phyloP scores from a whole-genome alignment of 1,139 yeast species.

The Saccharomyces pastorianus region DNA sequence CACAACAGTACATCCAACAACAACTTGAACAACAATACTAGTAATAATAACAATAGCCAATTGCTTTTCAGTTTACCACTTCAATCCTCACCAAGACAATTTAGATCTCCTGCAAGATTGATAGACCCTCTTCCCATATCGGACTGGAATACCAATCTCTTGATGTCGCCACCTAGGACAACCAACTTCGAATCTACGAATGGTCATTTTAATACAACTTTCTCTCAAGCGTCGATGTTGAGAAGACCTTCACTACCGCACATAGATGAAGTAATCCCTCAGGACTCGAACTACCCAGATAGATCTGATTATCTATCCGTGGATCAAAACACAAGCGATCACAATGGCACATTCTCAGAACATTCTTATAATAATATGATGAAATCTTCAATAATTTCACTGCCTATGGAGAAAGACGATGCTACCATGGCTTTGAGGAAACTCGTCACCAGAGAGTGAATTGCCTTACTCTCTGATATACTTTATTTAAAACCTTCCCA shows the following conservation, averaged over 20 bases:
- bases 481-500: neutral
- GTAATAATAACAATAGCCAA: neutral
- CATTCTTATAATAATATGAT: neutral
- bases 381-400: neutral
- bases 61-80: neutral
- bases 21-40: neutral
- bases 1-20: neutral
- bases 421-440: conserved; percentile 27
- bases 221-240: neutral
- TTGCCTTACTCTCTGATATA: neutral
- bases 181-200: neutral
- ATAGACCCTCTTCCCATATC: neutral
- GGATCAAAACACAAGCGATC: neutral
- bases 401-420: conserved; percentile 18
- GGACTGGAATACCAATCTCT: neutral
- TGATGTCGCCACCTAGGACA: neutral
- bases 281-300: neutral
- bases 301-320: neutral
- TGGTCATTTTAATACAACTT: neutral
- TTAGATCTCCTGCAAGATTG: neutral
- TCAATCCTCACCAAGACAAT: neutral
- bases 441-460: conserved; percentile 17
- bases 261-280: neutral
- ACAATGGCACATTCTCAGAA: neutral
- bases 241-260: neutral